Base-by-base conservation (phyloP, 2,329 filamentous ascomycete species). In the Aureobasidium leucospermi region DNA sequence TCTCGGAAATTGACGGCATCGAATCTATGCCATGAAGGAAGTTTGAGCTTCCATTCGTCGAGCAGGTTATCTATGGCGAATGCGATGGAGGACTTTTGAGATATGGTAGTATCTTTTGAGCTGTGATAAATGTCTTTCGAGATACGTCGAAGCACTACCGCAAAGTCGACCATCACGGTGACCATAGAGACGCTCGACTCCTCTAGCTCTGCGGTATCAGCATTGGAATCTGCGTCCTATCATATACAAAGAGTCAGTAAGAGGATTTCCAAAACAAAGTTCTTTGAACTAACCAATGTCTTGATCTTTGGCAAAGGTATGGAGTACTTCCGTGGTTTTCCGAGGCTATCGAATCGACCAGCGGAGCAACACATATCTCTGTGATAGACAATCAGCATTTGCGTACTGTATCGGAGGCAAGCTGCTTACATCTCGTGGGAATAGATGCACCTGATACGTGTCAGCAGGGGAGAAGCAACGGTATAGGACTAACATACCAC, bases 291-390 rank as follows among this genome's bases (percentile, higher is more conserved):
- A 1, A 46, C 53, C 23, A 23, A 23, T 23, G 23, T 23, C 39
- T 58, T 58, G 29, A 58, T 58, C 8, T 31, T 29, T 41, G 56
- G 56, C 19, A 49, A 42, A 7, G 64, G 61, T 3, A 65, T 62
- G 49, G 67, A 63, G 43, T 71, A 70, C 45, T 67, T 66, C 11
- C 63, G 61, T 7, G 69, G 65, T 10, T 67, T 65, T 47, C 68
- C 68, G 58, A 71, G 65, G 53, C 65, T 66, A 47, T 69, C 65
- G n/a, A 68, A 64, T 0, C 68, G 64, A 6, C 68, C 68, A 2
- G 67, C 67, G 16, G 68, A 68, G 55, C 66, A 65, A 53, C 67
- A 70, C 67, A 70, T 69, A 60, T 70, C 68, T 42, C 68, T 70
- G 16, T 9, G 13, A 15, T 36, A 15, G 1, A n/a, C 2, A 11